Conservation (phyloP, 192 early-diverging fungal genomes). For the Chytriomyces hyalinus region DNA sequence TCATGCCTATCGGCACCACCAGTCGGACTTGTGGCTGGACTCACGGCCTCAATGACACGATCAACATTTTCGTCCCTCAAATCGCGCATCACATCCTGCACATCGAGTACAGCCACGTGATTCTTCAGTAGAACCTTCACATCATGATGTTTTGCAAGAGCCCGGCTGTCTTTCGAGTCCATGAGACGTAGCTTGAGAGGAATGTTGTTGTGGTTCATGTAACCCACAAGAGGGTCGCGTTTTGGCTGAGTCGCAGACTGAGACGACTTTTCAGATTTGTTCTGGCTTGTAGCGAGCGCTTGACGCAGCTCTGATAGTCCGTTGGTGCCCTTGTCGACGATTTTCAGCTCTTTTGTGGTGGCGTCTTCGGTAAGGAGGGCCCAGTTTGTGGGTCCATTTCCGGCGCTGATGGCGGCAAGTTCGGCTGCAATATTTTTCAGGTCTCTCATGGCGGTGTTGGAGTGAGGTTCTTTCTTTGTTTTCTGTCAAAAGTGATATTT, state of each 20-base stretch:
- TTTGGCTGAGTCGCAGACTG: background rate
- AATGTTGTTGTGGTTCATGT: conserved; percentile 24
- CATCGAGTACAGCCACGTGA: conserved; percentile 28
- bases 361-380: conserved; percentile 16
- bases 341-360: conserved; percentile 17
- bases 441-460: conserved; percentile 22
- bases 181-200: conserved; percentile 20
- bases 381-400: conserved; percentile 24
- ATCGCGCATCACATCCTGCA: conserved; percentile 15
- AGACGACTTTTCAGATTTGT: background rate
- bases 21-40: background rate
- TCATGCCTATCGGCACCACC: background rate
- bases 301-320: conserved; percentile 26
- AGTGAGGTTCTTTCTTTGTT: background rate
- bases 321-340: conserved; percentile 16
- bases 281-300: background rate
- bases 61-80: conserved; percentile 20
- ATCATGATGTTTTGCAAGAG: conserved; percentile 31
- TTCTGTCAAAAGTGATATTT: background rate
- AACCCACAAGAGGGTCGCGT: conserved; percentile 2
- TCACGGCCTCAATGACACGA: background rate
- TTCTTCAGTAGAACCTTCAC: conserved; percentile 31
- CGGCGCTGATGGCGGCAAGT: conserved; percentile 20
- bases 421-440: conserved; percentile 14
- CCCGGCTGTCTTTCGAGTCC: background rate